Evolutionary conservation across 2,329 filamentous ascomycete species (phyloP), one percentile per base, ranked within the genome.

Genomic region (Penicillium freii): DNA sequence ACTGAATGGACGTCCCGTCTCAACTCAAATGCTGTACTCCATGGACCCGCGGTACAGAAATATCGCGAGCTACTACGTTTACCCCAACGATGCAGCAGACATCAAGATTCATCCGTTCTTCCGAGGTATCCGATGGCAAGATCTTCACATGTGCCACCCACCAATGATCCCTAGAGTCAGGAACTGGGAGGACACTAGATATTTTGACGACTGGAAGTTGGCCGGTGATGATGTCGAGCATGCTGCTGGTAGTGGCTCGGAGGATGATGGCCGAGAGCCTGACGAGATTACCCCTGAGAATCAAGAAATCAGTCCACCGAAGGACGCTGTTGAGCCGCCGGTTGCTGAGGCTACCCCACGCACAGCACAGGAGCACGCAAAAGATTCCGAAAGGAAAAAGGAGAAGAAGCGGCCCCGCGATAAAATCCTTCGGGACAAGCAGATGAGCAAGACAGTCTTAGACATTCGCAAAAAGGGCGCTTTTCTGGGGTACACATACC

Each of bases 101-200:
- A 95, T 97, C 79, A 97, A 95, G 72, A 77, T 82, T 4, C 94
- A 97, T 74, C 84, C 85, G 11, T 97, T 93, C 83, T 97, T 97
- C 77, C 82, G 81, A 56, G 85, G 86, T 49, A 84, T 95, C 17
- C 83, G 85, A 1, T 97, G 91, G 94, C 84, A 89, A 15, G 83
- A 83, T 0, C 75, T 96, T 17, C 89, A 94, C 67, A 75, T 82
- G 34, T 82, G 85, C 54, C 78, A 79, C 9, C 92, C 93, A 0
- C 92, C 92, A 0, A 93, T 95, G 67, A 79, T 95, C 0, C 93
- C 93, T 0, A 82, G 85, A 10, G 86, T 97, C 25, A 80, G 80
- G 39, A 78, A 80, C 31, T 78, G 81, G 62, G 87, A 89, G 51
- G 89, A 92, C 69, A 94, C 92, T 1, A 90, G 89, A 67, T 97